Conservation (phyloP, 2,329 filamentous ascomycete species). For the Aspergillus felis region DNA sequence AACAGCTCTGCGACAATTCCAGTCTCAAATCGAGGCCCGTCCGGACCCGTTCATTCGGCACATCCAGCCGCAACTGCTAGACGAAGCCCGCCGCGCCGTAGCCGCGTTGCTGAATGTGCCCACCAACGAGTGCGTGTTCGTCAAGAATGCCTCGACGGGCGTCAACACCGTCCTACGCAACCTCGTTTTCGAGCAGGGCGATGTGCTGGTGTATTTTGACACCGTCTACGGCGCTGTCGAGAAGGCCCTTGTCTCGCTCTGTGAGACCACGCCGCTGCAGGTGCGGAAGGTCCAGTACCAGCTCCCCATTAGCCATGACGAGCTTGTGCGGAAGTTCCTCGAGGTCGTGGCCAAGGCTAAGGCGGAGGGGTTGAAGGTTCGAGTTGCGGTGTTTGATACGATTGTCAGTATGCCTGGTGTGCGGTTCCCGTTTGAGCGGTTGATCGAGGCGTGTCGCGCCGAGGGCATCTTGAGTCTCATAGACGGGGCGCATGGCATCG, state of each 20-base stretch:
- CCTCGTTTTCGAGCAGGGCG: constrained; percentile 63
- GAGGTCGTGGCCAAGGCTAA: constrained; percentile 53
- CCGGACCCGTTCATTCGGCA: constrained; percentile 77
- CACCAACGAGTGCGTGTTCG: constrained; percentile 65
- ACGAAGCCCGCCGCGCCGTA: constrained; percentile 61
- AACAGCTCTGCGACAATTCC: constrained; percentile 58
- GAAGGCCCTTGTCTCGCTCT: constrained; percentile 67
- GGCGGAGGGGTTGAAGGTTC: constrained; percentile 58
- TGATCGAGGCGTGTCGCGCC: constrained; percentile 62
- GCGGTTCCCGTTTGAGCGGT: constrained; percentile 69
- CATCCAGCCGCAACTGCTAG: constrained; percentile 59
- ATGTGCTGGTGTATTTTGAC: constrained; percentile 71
- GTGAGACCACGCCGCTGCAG: constrained; percentile 59
- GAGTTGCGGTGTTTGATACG: constrained; percentile 72
- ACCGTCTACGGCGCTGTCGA: constrained; percentile 76
- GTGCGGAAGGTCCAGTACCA: constrained; percentile 55
- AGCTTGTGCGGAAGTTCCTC: constrained; percentile 60
- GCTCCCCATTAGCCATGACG: constrained; percentile 68
- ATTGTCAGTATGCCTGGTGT: constrained; percentile 76
- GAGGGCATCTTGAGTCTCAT: constrained; percentile 68
- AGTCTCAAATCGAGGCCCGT: constrained; percentile 61
- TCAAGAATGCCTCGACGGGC: constrained; percentile 71
- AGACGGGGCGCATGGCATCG: constrained; percentile 82
- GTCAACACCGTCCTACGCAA: constrained; percentile 74
- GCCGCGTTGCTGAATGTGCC: constrained; percentile 65